These are phyloP conservation scores for Persicaria tinctoria DNA, from an alignment of 148 eudicot genomes.

Conservation along the genomic window DNA sequence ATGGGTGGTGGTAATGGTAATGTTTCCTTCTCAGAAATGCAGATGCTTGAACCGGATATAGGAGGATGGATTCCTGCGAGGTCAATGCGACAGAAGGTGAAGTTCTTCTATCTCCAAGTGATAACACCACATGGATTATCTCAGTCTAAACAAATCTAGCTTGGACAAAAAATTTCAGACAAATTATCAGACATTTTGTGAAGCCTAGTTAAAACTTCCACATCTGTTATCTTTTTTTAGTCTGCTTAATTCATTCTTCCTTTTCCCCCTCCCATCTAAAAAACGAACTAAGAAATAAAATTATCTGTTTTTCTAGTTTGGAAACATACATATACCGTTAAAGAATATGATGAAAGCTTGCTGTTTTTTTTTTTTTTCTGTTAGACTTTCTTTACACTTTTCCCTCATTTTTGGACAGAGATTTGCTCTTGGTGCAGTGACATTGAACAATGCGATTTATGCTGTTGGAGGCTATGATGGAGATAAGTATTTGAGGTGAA, in stretches of 20 bases:
- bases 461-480: conserved; percentile 86
- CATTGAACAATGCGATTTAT: conserved; percentile 62
- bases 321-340: not conserved
- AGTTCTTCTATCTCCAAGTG: not conserved
- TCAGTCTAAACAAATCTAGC: not conserved
- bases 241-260: no score
- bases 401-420: conserved; percentile 37
- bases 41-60: conserved; percentile 70
- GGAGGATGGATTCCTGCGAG: conserved; percentile 68
- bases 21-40: conserved; percentile 57
- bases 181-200: not conserved
- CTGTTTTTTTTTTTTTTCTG: not conserved
- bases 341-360: not conserved
- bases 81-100: conserved; percentile 80
- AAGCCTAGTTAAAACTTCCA: not conserved
- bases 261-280: no score
- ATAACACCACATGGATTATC: not conserved
- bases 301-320: not conserved
- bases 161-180: not conserved
- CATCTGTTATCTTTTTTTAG: not conserved
- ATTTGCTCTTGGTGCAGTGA: conserved; percentile 69
- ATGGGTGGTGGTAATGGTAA: conserved; percentile 75
- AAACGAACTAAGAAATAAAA: no score
- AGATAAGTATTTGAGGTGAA: conserved; percentile 52
- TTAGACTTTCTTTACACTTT: not conserved